Base-by-base conservation (phyloP, 2,329 filamentous ascomycete genomes). In the Lachnellula occidentalis region DNA sequence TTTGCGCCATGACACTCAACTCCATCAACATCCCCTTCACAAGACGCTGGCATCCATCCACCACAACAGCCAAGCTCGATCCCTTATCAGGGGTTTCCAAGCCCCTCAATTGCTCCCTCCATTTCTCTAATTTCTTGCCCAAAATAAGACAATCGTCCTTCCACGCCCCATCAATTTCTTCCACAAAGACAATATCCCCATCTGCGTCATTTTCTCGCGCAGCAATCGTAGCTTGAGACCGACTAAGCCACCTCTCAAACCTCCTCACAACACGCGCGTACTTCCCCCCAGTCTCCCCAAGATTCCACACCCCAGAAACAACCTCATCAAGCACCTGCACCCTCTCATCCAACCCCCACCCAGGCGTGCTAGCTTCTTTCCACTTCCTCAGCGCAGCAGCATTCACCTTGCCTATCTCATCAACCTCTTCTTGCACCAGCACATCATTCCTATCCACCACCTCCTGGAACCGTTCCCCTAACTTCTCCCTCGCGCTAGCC, bases 11-110 rank as follows among this genome's bases (percentile, higher is more conserved):
- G 56, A 78, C 57, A n/a, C 69, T 68, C 58, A 88, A 70, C 71
- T 87, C 85, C n/a, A 72, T 73, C 45, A 84, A 68, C 83, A 87
- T 87, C 36, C 77, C 80, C 47, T 71, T 65, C 12, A 86, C 74
- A 45, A 87, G 67, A 15, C 63, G 64, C 21, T 73, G 67, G 53
- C 76, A 80, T 2, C 73, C 75, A 6, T 67, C 68, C 39, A 86
- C 66, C 60, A 83, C 74, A 27, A 71, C 67, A 21, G 64, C 71
- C 52, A 86, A 64, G 55, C 74, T 79, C 31, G 70, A 68, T 49
- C 69, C 57, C 6, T 34, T 56, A 52, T 56, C 61, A 50, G 50
- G 48, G 3, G 62, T 62, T n/a, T 73, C 76, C 4, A 86, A 63
- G 24, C 74, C 72, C 3, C 64, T 62, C 42, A 87, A 68, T 56